phyloP scores from a whole-genome alignment of 1,139 yeast species.

The Geotrichum carabidarum region DNA sequence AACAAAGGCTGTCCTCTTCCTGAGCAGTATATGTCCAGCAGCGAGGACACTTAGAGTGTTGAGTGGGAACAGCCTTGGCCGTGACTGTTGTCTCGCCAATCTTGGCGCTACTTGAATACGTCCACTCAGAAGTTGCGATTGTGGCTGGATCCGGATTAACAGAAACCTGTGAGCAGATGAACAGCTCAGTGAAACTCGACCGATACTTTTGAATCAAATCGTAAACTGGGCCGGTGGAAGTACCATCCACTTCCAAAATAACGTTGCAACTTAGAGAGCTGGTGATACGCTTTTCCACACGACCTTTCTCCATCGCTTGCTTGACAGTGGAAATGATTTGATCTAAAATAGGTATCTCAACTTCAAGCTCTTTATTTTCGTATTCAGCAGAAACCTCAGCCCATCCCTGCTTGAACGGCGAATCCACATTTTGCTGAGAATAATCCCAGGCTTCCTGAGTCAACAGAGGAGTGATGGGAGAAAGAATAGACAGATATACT shows the following conservation, averaged over 20 bases:
- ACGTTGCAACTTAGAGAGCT: slow-evolving; percentile 62
- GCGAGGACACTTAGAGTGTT: slow-evolving; percentile 69
- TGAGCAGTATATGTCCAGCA: slow-evolving; percentile 80
- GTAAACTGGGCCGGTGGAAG: slow-evolving; percentile 17
- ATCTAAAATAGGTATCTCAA: slow-evolving; percentile 42
- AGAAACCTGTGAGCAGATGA: slow-evolving; percentile 58
- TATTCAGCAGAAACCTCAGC: slow-evolving; percentile 43
- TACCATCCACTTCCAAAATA: slow-evolving; percentile 32
- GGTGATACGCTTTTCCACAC: slow-evolving; percentile 48
- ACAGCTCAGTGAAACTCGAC: slow-evolving; percentile 46
- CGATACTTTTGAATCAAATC: slow-evolving; percentile 29
- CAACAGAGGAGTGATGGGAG: slow-evolving; percentile 78
- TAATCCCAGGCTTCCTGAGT: slow-evolving; percentile 85
- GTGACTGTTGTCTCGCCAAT: slow-evolving; percentile 36
- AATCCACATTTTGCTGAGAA: slow-evolving; percentile 40
- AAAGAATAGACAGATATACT: slow-evolving; percentile 58
- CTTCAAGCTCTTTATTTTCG: slow-evolving; percentile 30
- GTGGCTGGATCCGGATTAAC: slow-evolving; percentile 34
- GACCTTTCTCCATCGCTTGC: slow-evolving; percentile 46
- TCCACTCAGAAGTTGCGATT: slow-evolving; percentile 29
- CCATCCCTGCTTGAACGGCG: slow-evolving; percentile 54
- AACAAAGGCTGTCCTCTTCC: slow-evolving; percentile 53
- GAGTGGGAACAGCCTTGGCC: slow-evolving; percentile 45
- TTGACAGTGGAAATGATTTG: slow-evolving; percentile 48
- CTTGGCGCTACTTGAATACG: slow-evolving; percentile 30